Evolutionary conservation across 805 yeast species (phyloP), one percentile per base, ranked within the genome.

Genomic region (Naumovozyma dairenensis): DNA sequence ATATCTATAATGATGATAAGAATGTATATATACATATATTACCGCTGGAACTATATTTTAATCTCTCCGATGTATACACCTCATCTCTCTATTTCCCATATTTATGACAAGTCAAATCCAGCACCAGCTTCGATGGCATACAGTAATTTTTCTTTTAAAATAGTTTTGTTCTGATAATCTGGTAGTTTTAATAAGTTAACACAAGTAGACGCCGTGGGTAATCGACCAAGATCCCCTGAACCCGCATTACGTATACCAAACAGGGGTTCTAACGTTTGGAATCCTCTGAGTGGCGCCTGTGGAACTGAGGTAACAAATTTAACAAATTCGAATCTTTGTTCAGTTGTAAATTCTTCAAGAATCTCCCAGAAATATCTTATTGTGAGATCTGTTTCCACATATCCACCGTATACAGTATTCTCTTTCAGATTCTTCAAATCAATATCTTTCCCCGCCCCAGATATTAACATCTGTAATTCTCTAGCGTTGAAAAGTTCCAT

Each of bases 121-220:
- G 96, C 86, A 3, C 77, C 85, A 0, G 87, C 67, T 36, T 75
- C 73, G 32, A 92, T 86, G 1, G 95, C 75, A 53, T 80, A 84
- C 16, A 85, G 51, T 34, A 89, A 57, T 53, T 86, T 87, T 28
- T 68, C 59, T 36, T 67, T 67, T 28, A 92, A 59, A 2, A 69
- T 17, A 26, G 64, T 55, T 47, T 76, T 80, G 44, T 80, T 62
- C 43, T 63, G 60, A 55, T 92, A 92, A 51, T 86, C 80, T 0
- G 98, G 98, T 18, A 92, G 57, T 49, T 80, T 86, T 40, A 92
- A 62, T 37, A 92, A 58, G 51, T 92, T 92, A 20, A 86, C 83
- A 65, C 98, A 92, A 0, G 98, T 92, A 0, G 96, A 76, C 0
- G 97, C 81, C 0, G 96, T 84, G 0, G 98, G 98, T 25, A 92